A percentile compares a stretch with the other conserved stretches of the same genome.
phyloP scores from a whole-genome alignment of 2,329 filamentous ascomycete species.

The Reticulascus tulasneorum region DNA sequence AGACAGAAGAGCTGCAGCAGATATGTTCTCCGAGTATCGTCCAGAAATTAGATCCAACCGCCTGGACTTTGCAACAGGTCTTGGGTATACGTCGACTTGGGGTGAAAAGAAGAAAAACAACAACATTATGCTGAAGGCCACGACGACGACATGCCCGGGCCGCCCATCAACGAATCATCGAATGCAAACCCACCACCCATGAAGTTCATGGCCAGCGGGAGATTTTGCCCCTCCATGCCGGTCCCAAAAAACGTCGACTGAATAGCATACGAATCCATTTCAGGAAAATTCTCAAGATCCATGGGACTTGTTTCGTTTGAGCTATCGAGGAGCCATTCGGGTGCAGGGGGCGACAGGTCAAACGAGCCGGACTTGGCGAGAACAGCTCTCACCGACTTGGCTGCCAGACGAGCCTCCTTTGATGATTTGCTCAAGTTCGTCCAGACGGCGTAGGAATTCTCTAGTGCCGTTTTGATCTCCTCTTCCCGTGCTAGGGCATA shows the following conservation, averaged over 20 bases:
- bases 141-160: no score
- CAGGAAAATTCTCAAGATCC: neutral
- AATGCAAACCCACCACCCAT: neutral
- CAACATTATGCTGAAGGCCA: no score
- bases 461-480: constrained; percentile 1
- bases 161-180: no score
- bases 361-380: constrained; percentile 5
- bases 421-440: neutral
- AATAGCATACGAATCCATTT: neutral
- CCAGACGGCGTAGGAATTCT: neutral
- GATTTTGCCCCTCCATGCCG: neutral
- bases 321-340: no score
- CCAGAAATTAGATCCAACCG: no score
- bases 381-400: constrained; percentile 3
- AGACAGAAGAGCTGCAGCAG: no score
- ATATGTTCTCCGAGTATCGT: no score
- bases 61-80: no score
- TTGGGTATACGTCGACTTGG: no score
- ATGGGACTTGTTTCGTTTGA: no score
- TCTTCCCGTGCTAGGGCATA: neutral
- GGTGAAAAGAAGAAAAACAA: no score
- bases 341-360: neutral
- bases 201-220: neutral
- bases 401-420: neutral
- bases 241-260: neutral